A percentile compares a stretch with the other conserved stretches of the same genome.
These are phyloP conservation scores for Gymnopilus junonius DNA, from an alignment of 768 basidiomycete genomes.

Conservation along the genomic window DNA sequence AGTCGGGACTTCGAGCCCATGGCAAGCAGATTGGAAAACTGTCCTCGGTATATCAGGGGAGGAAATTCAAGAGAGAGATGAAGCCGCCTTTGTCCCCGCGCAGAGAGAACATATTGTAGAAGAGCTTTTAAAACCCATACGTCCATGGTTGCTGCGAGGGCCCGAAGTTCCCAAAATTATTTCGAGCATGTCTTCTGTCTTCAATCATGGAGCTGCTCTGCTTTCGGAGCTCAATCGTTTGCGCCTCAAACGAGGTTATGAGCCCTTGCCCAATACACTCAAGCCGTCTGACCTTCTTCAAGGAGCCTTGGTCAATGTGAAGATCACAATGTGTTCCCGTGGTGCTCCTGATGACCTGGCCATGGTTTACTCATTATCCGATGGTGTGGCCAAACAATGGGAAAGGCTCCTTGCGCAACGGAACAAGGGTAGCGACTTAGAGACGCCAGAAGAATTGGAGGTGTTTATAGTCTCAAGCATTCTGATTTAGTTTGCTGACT, in stretches of 20 bases:
- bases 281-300: constrained; percentile 52
- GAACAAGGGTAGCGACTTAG: constrained; percentile 18
- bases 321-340: constrained; percentile 60
- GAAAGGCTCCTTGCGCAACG: constrained; percentile 33
- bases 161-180: constrained; percentile 51
- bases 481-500: background rate
- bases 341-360: constrained; percentile 81
- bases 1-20: constrained; percentile 71
- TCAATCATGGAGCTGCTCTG: constrained; percentile 49
- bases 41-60: constrained; percentile 56
- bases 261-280: constrained; percentile 35
- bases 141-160: constrained; percentile 77
- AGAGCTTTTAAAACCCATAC: constrained; percentile 18
- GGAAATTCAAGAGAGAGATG: constrained; percentile 20
- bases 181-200: constrained; percentile 38
- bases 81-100: constrained; percentile 52
- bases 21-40: constrained; percentile 75
- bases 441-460: constrained; percentile 34
- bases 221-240: constrained; percentile 59
- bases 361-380: constrained; percentile 66
- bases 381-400: constrained; percentile 57
- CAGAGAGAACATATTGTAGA: constrained; percentile 49
- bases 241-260: constrained; percentile 57
- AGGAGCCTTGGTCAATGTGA: constrained; percentile 70
- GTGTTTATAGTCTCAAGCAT: constrained; percentile 9